A percentile compares a stretch with the other conserved stretches of the same genome.
Evolutionary conservation across 2,329 filamentous ascomycete genomes (phyloP).

Genomic region (Truncatella angustata): DNA sequence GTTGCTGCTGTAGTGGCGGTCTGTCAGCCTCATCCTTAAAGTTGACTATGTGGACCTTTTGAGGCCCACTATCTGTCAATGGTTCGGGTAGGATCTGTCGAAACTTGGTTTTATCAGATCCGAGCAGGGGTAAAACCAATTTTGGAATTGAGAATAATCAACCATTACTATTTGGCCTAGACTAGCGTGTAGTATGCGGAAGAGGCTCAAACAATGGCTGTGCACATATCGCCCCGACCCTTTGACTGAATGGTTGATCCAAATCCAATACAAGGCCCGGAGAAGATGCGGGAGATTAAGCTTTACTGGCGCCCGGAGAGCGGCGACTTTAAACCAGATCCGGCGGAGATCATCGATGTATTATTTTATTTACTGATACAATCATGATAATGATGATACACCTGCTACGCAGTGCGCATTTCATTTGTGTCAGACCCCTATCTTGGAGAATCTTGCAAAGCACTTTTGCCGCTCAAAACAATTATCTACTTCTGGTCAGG

Average conservation of each 20-base stretch:
- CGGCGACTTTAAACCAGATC: not conserved
- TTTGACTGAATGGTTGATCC: too few relatives aligned
- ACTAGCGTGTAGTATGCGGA: too few relatives aligned
- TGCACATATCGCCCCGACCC: too few relatives aligned
- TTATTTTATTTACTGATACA: too few relatives aligned
- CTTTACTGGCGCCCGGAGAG: not conserved
- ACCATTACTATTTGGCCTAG: not conserved
- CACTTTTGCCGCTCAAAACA: too few relatives aligned
- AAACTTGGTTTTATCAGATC: conserved; percentile 6
- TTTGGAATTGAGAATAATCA: not conserved
- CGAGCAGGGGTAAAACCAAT: not conserved
- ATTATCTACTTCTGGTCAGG: too few relatives aligned
- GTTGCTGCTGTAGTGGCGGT: not conserved
- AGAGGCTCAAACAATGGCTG: too few relatives aligned
- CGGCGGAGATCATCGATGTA: not conserved
- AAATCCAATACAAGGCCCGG: too few relatives aligned
- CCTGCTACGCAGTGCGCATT: too few relatives aligned
- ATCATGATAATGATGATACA: too few relatives aligned
- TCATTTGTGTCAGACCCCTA: too few relatives aligned
- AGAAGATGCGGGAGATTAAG: not conserved
- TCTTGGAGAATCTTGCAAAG: too few relatives aligned
- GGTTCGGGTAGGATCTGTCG: conserved; percentile 1
- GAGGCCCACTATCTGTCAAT: not conserved
- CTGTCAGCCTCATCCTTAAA: conserved; percentile 3
- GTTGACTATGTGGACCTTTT: not conserved